Percentiles rank a stretch among this genome's conserved stretches.
Conservation (phyloP, 169 alveolate species). For the Plasmodium vinckei region DNA sequence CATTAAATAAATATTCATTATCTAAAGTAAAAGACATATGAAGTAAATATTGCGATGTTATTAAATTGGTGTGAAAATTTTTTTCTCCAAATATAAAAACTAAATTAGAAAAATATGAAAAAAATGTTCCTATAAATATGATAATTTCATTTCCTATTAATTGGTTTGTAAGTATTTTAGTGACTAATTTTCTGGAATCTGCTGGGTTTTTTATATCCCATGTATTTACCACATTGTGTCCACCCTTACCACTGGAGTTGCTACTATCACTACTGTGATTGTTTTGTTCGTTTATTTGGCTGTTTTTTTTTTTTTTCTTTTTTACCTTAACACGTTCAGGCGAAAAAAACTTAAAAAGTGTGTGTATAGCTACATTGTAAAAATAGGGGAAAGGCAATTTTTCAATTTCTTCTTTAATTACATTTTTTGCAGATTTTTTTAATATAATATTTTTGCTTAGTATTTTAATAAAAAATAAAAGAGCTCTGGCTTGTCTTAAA, state of each 20-base stretch:
- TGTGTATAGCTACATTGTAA: conserved; percentile 48
- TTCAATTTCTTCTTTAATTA: conserved; percentile 39
- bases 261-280: too few species aligned
- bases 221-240: background rate
- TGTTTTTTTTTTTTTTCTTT: background rate
- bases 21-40: conserved; percentile 71
- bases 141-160: conserved; percentile 59
- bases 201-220: conserved; percentile 74
- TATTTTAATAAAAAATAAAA: conserved; percentile 32
- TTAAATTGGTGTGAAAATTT: conserved; percentile 4
- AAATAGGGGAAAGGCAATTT: conserved; percentile 58
- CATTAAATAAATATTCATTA: conserved; percentile 52
- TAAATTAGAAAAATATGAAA: conserved; percentile 43
- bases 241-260: too few species aligned
- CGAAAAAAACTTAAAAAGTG: conserved; percentile 50
- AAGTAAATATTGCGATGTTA: conserved; percentile 31
- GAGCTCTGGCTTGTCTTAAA: conserved; percentile 26
- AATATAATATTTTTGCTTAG: conserved; percentile 30
- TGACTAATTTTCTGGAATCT: conserved; percentile 60
- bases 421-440: conserved; percentile 50
- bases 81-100: conserved; percentile 34
- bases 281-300: too few species aligned
- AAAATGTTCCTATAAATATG: conserved; percentile 48
- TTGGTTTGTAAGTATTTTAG: conserved; percentile 37
- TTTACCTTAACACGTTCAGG: conserved; percentile 30